Base-by-base conservation (phyloP, 306 rosid genomes). In the Canavalia ensiformis region DNA sequence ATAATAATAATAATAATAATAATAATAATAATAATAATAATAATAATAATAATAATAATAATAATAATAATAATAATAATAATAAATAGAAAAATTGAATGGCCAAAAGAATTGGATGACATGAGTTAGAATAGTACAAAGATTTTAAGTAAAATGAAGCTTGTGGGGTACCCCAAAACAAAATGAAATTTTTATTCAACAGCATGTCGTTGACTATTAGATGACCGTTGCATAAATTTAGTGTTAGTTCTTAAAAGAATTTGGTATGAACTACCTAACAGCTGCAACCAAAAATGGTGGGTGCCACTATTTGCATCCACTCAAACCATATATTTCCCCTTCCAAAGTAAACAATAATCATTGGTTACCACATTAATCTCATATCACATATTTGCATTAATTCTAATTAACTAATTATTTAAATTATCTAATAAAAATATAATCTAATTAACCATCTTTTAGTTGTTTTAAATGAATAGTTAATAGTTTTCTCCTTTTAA, bases 141-240 rank as follows among this genome's bases (percentile, higher is more conserved):
- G 12, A 37, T 64, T 39, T 2, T 25, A n/a, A 5, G 9, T 11
- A 37, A 37, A 37, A 10, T 4, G 1, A 59, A 59, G 25, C 2
- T 8, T 2, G 25, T 18, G 25, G 2, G 4, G 11, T 49, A 49
- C 54, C 18, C 55, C 7, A 2, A 56, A 28, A 56, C 12, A 11
- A 34, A 34, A 4, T 35, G 47, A 63, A 34, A 63, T 63, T 37
- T 28, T 12, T 35, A 63, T 35, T 35, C 47, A 6, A 37, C 30
- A 37, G 18, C 2, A 13, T 37, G 47, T 44, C 6, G 58, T 75
- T 75, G 79, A 75, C 69, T 75, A 55, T 29, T 28, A 55, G 49
- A 56, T 58, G 69, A 59, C 68, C 68, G 69, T 73, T 73, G 56
- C 44, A 42, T 56, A 11, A 46, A 46, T 58, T n/a, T 64, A 34